A percentile compares a stretch with the other conserved stretches of the same genome.
These are phyloP conservation scores for Acanthamoeba rhysodes DNA, from an alignment of 208 protist genomes.

Conservation along the genomic window DNA sequence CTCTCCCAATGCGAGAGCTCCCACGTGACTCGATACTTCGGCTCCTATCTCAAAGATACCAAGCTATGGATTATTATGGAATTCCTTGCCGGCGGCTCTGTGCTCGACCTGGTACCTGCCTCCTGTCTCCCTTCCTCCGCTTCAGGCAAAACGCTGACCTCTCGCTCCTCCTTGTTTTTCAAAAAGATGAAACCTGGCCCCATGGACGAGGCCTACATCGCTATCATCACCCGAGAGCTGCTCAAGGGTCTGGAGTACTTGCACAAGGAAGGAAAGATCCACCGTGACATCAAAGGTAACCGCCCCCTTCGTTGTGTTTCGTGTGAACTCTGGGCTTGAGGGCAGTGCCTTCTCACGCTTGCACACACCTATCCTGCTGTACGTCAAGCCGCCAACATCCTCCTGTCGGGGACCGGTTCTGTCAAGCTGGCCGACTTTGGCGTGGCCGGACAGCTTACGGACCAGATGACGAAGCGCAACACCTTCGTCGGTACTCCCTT, in stretches of 20 bases:
- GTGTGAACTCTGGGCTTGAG: neutral
- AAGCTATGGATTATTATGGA: slow-evolving; percentile 97
- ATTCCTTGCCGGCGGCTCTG: slow-evolving; percentile 92
- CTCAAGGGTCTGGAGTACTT: slow-evolving; percentile 93
- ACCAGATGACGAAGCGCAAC: slow-evolving; percentile 91
- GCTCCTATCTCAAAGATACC: slow-evolving; percentile 91
- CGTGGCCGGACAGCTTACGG: slow-evolving; percentile 91
- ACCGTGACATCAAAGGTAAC: slow-evolving; percentile 95
- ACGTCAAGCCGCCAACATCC: slow-evolving; percentile 83
- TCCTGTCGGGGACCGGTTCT: slow-evolving; percentile 87
- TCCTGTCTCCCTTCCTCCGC: neutral
- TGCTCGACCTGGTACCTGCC: slow-evolving; percentile 83
- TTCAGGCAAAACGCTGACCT: too few relatives aligned
- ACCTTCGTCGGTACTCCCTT: slow-evolving; percentile 92
- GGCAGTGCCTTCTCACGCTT: neutral
- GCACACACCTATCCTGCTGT: neutral
- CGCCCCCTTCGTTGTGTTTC: neutral
- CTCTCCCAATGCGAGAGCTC: slow-evolving; percentile 90
- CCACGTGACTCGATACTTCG: slow-evolving; percentile 92
- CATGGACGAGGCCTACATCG: slow-evolving; percentile 91
- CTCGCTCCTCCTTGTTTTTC: neutral
- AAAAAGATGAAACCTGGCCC: slow-evolving; percentile 87
- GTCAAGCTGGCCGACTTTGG: slow-evolving; percentile 96
- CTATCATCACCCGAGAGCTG: slow-evolving; percentile 91
- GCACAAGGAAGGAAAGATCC: slow-evolving; percentile 93